A percentile compares a stretch with the other conserved stretches of the same genome.
Evolutionary conservation across 345 rosid genomes (phyloP).

Genomic region (Syzygium jambos): DNA sequence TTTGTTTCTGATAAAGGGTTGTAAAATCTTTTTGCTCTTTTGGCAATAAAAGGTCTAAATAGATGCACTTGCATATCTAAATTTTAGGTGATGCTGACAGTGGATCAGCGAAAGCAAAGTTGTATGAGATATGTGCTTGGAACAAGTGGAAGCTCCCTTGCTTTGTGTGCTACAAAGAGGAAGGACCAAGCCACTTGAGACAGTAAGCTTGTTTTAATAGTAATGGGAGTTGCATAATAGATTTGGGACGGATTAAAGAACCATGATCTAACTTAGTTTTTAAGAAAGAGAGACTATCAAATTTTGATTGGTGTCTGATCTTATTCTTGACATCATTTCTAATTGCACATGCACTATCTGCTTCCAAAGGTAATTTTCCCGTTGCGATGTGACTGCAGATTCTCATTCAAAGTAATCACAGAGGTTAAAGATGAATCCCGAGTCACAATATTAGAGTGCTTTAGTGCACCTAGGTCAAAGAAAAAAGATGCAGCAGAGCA

Average conservation of each 20-base stretch:
- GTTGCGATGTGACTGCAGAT: conserved; percentile 16
- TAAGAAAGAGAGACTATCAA: background rate
- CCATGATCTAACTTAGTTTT: background rate
- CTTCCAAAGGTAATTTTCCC: background rate
- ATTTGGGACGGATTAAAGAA: background rate
- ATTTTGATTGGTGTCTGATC: background rate
- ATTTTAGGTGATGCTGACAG: conserved; percentile 11
- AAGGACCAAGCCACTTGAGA: conserved; percentile 36
- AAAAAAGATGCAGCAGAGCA: conserved; percentile 57
- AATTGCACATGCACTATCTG: background rate
- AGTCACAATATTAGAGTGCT: conserved; percentile 30
- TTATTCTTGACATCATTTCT: background rate
- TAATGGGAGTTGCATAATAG: background rate
- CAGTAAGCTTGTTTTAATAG: conserved; percentile 20
- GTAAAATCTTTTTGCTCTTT: background rate
- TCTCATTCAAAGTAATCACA: conserved; percentile 26
- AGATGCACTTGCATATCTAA: background rate
- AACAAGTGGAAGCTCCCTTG: conserved; percentile 42
- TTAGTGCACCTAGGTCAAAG: conserved; percentile 19
- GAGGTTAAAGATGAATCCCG: conserved; percentile 19
- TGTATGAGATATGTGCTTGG: conserved; percentile 33
- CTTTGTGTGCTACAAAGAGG: conserved; percentile 39
- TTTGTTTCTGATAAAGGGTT: background rate
- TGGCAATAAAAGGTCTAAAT: background rate
- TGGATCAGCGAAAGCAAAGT: conserved; percentile 24